Evolutionary conservation across 2,329 filamentous ascomycete genomes (phyloP).

Genomic region (Teratosphaeria gauchensis): DNA sequence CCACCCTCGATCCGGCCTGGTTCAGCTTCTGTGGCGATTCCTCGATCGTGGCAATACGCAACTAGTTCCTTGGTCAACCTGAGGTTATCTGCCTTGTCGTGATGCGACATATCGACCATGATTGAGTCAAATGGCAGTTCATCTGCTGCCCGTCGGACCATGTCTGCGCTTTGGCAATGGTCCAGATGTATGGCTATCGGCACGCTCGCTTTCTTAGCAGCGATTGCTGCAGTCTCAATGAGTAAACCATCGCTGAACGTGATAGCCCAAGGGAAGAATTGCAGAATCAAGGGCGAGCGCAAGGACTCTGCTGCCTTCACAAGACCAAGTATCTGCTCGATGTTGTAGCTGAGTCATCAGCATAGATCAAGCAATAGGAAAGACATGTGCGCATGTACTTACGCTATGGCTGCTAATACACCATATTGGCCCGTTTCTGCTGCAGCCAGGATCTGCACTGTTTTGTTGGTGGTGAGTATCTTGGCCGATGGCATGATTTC

Average conservation of each 20-base stretch:
- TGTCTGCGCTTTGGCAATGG: constrained; percentile 35
- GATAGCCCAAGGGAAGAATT: constrained; percentile 68
- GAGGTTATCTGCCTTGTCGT: constrained; percentile 61
- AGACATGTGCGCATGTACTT: background rate
- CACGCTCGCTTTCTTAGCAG: constrained; percentile 31
- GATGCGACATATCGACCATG: constrained; percentile 69
- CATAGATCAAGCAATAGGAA: background rate
- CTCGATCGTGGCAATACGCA: constrained; percentile 52
- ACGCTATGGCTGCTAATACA: constrained; percentile 16
- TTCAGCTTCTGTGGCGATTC: constrained; percentile 61
- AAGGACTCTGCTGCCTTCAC: constrained; percentile 60
- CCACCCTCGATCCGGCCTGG: constrained; percentile 62
- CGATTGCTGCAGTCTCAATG: constrained; percentile 36
- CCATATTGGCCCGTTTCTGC: constrained; percentile 22
- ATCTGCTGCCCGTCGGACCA: constrained; percentile 26
- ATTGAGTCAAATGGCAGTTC: constrained; percentile 54
- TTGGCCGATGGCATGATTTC: background rate
- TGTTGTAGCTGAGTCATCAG: constrained; percentile 31
- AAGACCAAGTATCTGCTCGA: constrained; percentile 60
- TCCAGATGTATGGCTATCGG: constrained; percentile 38
- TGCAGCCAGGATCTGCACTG: constrained; percentile 19
- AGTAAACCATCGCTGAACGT: constrained; percentile 48
- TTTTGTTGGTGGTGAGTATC: constrained; percentile 1
- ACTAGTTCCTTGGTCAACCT: constrained; percentile 53
- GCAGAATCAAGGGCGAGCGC: constrained; percentile 58